phyloP scores from a whole-genome alignment of 345 rosid species.

The Citrus reticulata region DNA sequence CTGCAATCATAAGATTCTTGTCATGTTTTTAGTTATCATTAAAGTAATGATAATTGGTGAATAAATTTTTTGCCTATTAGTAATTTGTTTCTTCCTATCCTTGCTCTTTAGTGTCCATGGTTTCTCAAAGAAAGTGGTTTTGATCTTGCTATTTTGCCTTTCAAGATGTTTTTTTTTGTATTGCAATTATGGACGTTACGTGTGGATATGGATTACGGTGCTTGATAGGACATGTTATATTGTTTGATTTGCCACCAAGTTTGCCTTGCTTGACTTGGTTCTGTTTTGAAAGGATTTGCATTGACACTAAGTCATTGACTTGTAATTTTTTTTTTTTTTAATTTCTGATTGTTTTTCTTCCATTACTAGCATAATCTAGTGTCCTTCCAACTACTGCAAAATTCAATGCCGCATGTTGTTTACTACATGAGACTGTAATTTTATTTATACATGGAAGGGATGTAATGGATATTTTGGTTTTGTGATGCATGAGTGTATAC shows the following conservation, averaged over 20 bases:
- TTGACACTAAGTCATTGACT: background rate
- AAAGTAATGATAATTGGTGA: background rate
- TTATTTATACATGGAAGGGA: background rate
- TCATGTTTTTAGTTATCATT: background rate
- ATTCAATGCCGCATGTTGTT: background rate
- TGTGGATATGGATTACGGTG: background rate
- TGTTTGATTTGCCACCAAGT: background rate
- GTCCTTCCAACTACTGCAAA: background rate
- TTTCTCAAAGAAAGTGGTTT: background rate
- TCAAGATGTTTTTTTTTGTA: background rate
- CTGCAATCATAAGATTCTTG: background rate
- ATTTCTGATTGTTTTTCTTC: background rate
- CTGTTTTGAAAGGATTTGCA: background rate
- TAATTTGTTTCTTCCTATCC: background rate
- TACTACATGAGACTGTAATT: background rate
- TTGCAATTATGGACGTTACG: background rate
- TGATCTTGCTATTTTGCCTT: background rate
- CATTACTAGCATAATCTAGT: background rate
- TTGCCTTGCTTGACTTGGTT: background rate
- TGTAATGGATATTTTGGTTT: background rate
- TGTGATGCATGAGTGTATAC: background rate
- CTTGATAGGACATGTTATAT: background rate
- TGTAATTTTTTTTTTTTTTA: background rate
- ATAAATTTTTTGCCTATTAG: background rate
- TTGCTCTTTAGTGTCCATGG: background rate